Evolutionary conservation across 257 asterid genomes (phyloP).

Genomic region (Nicotiana paniculata): DNA sequence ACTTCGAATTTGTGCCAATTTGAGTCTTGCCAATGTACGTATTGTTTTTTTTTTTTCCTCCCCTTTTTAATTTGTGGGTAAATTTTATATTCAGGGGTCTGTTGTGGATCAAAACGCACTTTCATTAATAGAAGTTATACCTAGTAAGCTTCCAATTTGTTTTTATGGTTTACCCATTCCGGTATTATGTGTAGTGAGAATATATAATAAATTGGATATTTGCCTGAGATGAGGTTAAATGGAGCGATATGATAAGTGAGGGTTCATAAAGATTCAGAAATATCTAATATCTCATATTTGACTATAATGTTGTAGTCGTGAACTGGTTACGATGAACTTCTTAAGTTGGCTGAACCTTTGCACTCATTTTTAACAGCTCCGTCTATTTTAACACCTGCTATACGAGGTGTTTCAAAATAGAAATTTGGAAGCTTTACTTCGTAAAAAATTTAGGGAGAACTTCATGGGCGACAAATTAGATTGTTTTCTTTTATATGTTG

Average conservation of each 20-base stretch:
- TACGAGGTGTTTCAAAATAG: not conserved
- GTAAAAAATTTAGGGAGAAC: not conserved
- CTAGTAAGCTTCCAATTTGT: too few species aligned
- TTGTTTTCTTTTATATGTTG: conserved; percentile 1
- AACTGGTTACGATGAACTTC: not conserved
- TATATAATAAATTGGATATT: too few species aligned
- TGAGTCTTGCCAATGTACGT: conserved; percentile 54
- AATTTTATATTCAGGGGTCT: too few species aligned
- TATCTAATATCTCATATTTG: not conserved
- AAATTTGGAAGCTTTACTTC: not conserved
- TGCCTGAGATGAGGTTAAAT: too few species aligned
- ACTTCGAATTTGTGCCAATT: conserved; percentile 20
- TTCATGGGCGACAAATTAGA: not conserved
- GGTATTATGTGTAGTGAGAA: too few species aligned
- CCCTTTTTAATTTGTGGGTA: not conserved
- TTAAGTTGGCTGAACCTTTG: not conserved
- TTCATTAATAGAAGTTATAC: too few species aligned
- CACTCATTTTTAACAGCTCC: not conserved
- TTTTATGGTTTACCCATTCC: too few species aligned
- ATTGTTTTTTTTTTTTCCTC: not conserved
- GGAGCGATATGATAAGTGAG: too few species aligned
- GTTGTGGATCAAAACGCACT: too few species aligned
- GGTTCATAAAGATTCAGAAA: not conserved
- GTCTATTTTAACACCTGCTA: not conserved
- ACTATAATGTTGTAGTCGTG: not conserved